These are phyloP conservation scores for Sporormia fimetaria DNA, from an alignment of 495 filamentous ascomycete genomes.

Conservation along the genomic window DNA sequence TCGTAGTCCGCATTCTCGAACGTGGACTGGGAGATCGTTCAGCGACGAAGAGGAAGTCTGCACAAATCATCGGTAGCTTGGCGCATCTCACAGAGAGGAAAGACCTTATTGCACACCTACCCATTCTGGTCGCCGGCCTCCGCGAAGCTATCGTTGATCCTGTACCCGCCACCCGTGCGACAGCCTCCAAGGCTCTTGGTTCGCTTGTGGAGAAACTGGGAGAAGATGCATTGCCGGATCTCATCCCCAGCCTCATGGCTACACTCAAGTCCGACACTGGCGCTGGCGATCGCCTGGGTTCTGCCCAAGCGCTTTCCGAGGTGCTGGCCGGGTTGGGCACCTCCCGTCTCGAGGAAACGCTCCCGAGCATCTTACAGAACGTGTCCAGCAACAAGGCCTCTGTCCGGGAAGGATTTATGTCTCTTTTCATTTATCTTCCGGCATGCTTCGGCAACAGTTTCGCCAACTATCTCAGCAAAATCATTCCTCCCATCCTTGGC, in stretches of 20 bases:
- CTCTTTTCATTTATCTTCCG: slow-evolving; percentile 95
- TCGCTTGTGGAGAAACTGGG: slow-evolving; percentile 94
- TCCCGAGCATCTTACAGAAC: slow-evolving; percentile 94
- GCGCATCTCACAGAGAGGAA: slow-evolving; percentile 95
- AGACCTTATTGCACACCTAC: slow-evolving; percentile 82
- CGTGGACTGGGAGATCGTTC: slow-evolving; percentile 83
- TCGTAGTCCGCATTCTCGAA: slow-evolving; percentile 90
- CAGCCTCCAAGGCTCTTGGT: slow-evolving; percentile 88
- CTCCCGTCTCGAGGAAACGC: slow-evolving; percentile 80
- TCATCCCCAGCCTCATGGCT: slow-evolving; percentile 93
- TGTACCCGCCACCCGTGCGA: slow-evolving; percentile 92
- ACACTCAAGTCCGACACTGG: slow-evolving; percentile 95
- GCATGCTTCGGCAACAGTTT: slow-evolving; percentile 99
- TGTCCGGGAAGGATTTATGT: slow-evolving; percentile 98
- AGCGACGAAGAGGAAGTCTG: slow-evolving; percentile 85
- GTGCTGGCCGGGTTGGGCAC: slow-evolving; percentile 93
- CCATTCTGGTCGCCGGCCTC: slow-evolving; percentile 82
- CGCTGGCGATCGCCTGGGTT: slow-evolving; percentile 88
- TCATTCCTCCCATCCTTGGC: slow-evolving; percentile 89
- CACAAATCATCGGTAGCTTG: slow-evolving; percentile 93
- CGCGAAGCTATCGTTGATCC: slow-evolving; percentile 86
- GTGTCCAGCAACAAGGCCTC: slow-evolving; percentile 81
- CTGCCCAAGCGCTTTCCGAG: slow-evolving; percentile 92
- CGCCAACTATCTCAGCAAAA: slow-evolving; percentile 84
- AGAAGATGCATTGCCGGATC: slow-evolving; percentile 90